phyloP scores from a whole-genome alignment of 2,329 filamentous ascomycete genomes.

The Monosporascus sp. region DNA sequence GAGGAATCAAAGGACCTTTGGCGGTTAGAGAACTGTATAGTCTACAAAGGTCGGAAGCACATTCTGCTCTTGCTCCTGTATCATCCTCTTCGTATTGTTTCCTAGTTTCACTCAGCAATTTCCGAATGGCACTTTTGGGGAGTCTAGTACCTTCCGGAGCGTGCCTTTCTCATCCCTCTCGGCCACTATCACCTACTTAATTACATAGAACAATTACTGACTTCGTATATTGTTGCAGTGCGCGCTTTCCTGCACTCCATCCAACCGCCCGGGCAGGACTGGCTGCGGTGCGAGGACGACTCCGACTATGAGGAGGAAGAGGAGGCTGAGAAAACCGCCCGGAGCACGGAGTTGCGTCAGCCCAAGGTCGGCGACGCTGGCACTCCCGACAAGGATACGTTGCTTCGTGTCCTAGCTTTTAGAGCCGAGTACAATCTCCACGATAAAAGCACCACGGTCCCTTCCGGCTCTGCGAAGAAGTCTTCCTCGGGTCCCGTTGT shows the following conservation, averaged over 20 bases:
- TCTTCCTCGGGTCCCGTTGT: background rate
- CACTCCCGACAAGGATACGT: background rate
- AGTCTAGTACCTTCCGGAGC: too few species aligned
- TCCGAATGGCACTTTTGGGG: too few species aligned
- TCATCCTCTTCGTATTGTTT: too few species aligned
- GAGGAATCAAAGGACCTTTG: too few species aligned
- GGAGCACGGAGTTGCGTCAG: background rate
- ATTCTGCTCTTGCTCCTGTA: too few species aligned
- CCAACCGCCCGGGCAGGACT: background rate
- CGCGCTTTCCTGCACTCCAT: background rate
- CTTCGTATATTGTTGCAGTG: too few species aligned
- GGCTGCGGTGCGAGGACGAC: background rate
- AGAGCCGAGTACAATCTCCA: background rate
- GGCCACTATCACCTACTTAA: too few species aligned
- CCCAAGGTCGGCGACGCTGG: background rate
- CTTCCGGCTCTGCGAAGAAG: background rate
- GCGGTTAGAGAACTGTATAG: too few species aligned
- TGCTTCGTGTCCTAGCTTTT: background rate
- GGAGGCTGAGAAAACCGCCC: background rate
- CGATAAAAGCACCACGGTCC: background rate
- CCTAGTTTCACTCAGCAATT: too few species aligned
- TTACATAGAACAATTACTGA: too few species aligned
- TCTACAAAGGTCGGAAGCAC: too few species aligned
- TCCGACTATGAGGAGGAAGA: background rate
- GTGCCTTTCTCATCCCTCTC: too few species aligned